Evolutionary conservation across 306 rosid genomes (phyloP).

Genomic region (Parietaria judaica): DNA sequence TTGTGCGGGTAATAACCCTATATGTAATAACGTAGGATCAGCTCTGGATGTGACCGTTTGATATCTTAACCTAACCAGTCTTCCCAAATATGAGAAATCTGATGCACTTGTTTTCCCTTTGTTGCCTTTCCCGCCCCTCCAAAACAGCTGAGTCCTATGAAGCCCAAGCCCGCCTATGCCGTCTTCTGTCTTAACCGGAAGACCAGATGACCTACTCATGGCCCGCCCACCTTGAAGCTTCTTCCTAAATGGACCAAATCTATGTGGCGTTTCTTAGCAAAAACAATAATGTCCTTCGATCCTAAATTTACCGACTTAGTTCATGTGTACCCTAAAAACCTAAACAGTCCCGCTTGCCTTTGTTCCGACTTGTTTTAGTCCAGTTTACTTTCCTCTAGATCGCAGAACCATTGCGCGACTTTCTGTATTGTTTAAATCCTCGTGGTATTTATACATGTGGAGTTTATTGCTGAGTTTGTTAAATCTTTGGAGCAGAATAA

Average conservation of each 20-base stretch:
- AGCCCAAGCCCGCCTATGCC: conserved; percentile 84
- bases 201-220: conserved; percentile 93
- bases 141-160: conserved; percentile 96
- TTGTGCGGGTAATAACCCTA: too few relatives aligned
- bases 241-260: conserved; percentile 72
- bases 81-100: conserved; percentile 55
- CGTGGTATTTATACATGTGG: conserved; percentile 20
- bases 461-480: conserved; percentile 24
- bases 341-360: conserved; percentile 45
- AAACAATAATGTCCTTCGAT: conserved; percentile 56
- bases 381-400: conserved; percentile 34
- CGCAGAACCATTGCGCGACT: background rate
- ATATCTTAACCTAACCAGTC: conserved; percentile 68
- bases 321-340: conserved; percentile 77
- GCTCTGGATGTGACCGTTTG: conserved; percentile 40
- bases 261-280: conserved; percentile 47
- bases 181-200: conserved; percentile 81
- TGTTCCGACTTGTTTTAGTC: conserved; percentile 36
- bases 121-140: conserved; percentile 90
- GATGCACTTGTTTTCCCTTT: conserved; percentile 90
- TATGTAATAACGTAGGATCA: conserved; percentile 20
- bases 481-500: conserved; percentile 31
- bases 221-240: conserved; percentile 91
- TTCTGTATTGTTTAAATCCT: conserved; percentile 24
- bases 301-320: conserved; percentile 70